Percentiles rank a stretch among this genome's conserved stretches.
Evolutionary conservation across 1,139 yeast species (phyloP).

Genomic region (Nadsonia commutata): DNA sequence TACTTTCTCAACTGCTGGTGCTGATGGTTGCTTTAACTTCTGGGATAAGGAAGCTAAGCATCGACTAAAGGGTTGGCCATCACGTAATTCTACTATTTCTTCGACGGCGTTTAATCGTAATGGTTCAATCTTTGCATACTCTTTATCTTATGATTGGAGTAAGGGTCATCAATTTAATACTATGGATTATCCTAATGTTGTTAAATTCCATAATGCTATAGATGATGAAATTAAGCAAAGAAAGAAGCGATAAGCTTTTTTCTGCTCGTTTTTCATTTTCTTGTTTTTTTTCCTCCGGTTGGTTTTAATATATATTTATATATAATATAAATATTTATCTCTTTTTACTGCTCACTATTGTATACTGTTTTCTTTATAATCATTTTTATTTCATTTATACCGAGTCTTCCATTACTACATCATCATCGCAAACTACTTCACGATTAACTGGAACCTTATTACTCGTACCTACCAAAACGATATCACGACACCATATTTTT

Average conservation of each 20-base stretch:
- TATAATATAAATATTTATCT: too few species aligned
- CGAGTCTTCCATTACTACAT: background rate
- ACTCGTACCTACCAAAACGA: background rate
- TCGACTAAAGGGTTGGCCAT: slow-evolving; percentile 69
- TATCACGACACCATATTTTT: background rate
- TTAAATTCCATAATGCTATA: slow-evolving; percentile 70
- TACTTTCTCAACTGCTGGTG: slow-evolving; percentile 86
- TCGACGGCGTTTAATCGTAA: slow-evolving; percentile 68
- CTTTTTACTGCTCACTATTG: background rate
- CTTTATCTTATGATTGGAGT: slow-evolving; percentile 82
- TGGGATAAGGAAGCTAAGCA: slow-evolving; percentile 96
- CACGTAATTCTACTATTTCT: slow-evolving; percentile 58
- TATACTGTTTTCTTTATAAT: too few species aligned
- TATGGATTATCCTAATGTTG: slow-evolving; percentile 57
- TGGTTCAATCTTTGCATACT: slow-evolving; percentile 83
- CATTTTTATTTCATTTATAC: background rate
- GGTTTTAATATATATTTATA: background rate
- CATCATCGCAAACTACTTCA: background rate
- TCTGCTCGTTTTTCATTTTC: background rate
- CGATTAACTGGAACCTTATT: too few species aligned
- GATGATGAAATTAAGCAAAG: slow-evolving; percentile 82
- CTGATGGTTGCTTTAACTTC: slow-evolving; percentile 85
- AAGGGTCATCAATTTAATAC: slow-evolving; percentile 64
- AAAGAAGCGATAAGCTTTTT: slow-evolving; percentile 17
- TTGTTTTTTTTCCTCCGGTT: background rate